These are phyloP conservation scores for Solanum peruvianum DNA, from an alignment of 257 asterid species.

Conservation along the genomic window DNA sequence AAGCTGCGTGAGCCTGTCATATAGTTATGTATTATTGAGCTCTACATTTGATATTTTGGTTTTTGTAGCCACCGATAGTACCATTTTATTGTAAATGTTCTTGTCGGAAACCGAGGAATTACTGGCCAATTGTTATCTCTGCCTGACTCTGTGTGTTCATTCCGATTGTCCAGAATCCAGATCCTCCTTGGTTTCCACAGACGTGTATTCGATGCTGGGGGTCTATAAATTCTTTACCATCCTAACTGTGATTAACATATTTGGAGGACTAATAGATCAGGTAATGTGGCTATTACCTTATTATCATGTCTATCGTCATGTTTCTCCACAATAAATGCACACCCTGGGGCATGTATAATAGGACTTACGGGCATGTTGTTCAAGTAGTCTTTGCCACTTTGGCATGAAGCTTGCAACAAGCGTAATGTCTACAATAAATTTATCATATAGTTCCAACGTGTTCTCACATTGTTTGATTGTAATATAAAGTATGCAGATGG, in stretches of 20 bases:
- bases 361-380: not conserved
- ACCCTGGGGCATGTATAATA: not conserved
- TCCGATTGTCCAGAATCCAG: slow-evolving; percentile 73
- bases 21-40: not conserved
- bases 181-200: slow-evolving; percentile 82
- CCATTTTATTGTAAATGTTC: slow-evolving; percentile 43
- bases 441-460: not conserved
- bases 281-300: not conserved
- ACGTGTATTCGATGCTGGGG: slow-evolving; percentile 47
- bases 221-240: slow-evolving; percentile 17
- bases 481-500: not conserved
- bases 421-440: not conserved
- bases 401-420: not conserved
- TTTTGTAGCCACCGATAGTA: slow-evolving; percentile 23
- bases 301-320: not conserved
- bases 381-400: not conserved
- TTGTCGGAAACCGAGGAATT: slow-evolving; percentile 63
- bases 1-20: not conserved
- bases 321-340: not conserved
- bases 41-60: not conserved
- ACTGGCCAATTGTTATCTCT: slow-evolving; percentile 40
- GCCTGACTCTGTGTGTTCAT: slow-evolving; percentile 49
- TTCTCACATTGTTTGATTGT: not conserved
- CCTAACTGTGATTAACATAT: not conserved
- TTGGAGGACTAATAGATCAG: not conserved